A percentile compares a stretch with the other conserved stretches of the same genome.
Evolutionary conservation across 352 stramenopile genomes (phyloP).

Genomic region (Pythium chondricola): DNA sequence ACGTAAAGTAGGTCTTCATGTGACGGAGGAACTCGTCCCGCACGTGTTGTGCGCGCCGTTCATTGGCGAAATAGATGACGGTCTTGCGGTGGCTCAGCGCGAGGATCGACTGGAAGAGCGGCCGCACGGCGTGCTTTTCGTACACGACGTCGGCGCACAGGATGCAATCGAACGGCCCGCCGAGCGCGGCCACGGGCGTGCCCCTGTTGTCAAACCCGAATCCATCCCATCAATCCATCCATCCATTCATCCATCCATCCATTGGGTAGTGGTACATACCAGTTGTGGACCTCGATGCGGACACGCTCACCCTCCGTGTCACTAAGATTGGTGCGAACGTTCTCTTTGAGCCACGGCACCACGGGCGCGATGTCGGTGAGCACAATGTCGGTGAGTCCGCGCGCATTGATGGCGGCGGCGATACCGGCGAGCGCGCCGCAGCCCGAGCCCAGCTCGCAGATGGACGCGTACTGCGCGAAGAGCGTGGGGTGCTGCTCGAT

Average conservation of each 20-base stretch:
- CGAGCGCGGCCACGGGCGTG: slow-evolving; percentile 43
- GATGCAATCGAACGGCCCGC: slow-evolving; percentile 71
- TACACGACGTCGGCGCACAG: slow-evolving; percentile 80
- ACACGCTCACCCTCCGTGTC: slow-evolving; percentile 53
- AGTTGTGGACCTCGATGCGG: slow-evolving; percentile 30
- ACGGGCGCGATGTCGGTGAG: slow-evolving; percentile 76
- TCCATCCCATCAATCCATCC: neutral
- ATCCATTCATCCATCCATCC: neutral
- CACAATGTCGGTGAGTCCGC: slow-evolving; percentile 52
- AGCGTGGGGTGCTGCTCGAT: slow-evolving; percentile 50
- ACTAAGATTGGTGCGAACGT: slow-evolving; percentile 57
- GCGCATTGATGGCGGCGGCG: slow-evolving; percentile 56
- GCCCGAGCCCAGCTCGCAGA: slow-evolving; percentile 72
- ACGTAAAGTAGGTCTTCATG: slow-evolving; percentile 68
- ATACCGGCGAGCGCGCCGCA: slow-evolving; percentile 71
- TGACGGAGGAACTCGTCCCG: slow-evolving; percentile 61
- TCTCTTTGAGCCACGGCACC: slow-evolving; percentile 69
- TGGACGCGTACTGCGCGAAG: slow-evolving; percentile 53
- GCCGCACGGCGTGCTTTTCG: slow-evolving; percentile 68
- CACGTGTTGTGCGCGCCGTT: slow-evolving; percentile 53
- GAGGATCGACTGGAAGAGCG: slow-evolving; percentile 73
- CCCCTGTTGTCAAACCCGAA: slow-evolving; percentile 30
- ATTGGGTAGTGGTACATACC: slow-evolving; percentile 2
- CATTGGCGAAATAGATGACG: slow-evolving; percentile 71
- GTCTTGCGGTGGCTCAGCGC: slow-evolving; percentile 74